Evolutionary conservation across 345 rosid species (phyloP).

Genomic region (thale cress (Arabidopsis thaliana)): DNA sequence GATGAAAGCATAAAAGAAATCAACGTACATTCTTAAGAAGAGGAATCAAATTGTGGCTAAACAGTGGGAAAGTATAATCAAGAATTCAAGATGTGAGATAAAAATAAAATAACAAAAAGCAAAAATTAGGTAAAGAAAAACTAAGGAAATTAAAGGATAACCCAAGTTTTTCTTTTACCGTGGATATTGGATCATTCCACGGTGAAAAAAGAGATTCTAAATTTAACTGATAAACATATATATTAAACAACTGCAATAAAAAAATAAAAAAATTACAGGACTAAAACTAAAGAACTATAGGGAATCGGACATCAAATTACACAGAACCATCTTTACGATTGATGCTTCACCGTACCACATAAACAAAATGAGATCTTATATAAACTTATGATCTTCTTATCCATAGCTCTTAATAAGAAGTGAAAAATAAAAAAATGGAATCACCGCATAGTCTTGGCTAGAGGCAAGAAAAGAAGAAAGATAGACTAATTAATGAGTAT

Average conservation of each 20-base stretch:
- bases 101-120: background rate
- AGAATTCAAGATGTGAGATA: background rate
- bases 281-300: background rate
- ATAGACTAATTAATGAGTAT: background rate
- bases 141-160: background rate
- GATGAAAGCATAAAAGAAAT: background rate
- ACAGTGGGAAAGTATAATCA: background rate
- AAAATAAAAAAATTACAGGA: background rate
- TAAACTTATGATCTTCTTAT: conserved; percentile 29
- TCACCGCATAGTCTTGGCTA: conserved; percentile 26
- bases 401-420: conserved; percentile 20
- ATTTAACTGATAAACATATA: background rate
- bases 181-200: conserved; percentile 5
- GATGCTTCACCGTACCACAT: conserved; percentile 6
- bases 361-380: conserved; percentile 18
- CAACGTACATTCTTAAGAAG: background rate
- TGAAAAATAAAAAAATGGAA: conserved; percentile 17
- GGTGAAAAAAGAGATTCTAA: background rate
- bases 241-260: background rate
- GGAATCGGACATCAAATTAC: conserved; percentile 4
- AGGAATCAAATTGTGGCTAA: background rate
- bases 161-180: conserved; percentile 2
- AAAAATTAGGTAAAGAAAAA: conserved; percentile 29
- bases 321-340: background rate
- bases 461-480: background rate